These are phyloP conservation scores for Naganishia antarctica DNA, from an alignment of 768 basidiomycete species.

Conservation along the genomic window DNA sequence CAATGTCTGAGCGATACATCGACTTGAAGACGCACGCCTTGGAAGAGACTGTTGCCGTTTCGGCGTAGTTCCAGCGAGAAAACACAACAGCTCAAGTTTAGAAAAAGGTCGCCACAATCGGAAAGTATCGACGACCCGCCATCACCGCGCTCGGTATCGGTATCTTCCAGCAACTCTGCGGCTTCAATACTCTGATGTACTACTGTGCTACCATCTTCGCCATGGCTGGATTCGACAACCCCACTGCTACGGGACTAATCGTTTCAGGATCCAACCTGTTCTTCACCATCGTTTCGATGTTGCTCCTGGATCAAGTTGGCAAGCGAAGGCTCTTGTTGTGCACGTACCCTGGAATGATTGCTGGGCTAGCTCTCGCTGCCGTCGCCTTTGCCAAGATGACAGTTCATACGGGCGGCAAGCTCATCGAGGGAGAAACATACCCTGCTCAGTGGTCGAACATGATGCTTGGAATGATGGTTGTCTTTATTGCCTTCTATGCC, in stretches of 20 bases:
- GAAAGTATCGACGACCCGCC: neutral
- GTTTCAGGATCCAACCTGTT: conserved; percentile 36
- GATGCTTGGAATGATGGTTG: conserved; percentile 21
- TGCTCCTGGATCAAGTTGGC: conserved; percentile 36
- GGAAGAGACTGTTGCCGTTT: conserved; percentile 22
- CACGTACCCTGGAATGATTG: conserved; percentile 36
- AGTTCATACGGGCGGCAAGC: neutral
- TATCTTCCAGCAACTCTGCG: conserved; percentile 38
- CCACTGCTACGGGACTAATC: conserved; percentile 33
- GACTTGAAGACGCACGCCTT: conserved; percentile 24
- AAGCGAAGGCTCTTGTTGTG: conserved; percentile 33
- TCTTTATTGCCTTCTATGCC: conserved; percentile 9
- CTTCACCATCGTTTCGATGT: conserved; percentile 34
- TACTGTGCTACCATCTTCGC: conserved; percentile 34
- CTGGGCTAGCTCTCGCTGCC: conserved; percentile 33
- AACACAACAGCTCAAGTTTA: conserved; percentile 5
- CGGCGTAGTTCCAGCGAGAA: conserved; percentile 8
- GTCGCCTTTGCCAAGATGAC: conserved; percentile 32
- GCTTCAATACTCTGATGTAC: conserved; percentile 33
- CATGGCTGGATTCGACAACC: conserved; percentile 35
- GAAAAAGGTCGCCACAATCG: neutral
- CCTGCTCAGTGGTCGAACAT: conserved; percentile 4
- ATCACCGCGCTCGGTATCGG: conserved; percentile 8
- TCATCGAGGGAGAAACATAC: neutral
- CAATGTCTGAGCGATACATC: conserved; percentile 21